Evolutionary conservation across 2,329 filamentous ascomycete species (phyloP), one percentile per base, ranked within the genome.

Genomic region (Diaporthe citri): DNA sequence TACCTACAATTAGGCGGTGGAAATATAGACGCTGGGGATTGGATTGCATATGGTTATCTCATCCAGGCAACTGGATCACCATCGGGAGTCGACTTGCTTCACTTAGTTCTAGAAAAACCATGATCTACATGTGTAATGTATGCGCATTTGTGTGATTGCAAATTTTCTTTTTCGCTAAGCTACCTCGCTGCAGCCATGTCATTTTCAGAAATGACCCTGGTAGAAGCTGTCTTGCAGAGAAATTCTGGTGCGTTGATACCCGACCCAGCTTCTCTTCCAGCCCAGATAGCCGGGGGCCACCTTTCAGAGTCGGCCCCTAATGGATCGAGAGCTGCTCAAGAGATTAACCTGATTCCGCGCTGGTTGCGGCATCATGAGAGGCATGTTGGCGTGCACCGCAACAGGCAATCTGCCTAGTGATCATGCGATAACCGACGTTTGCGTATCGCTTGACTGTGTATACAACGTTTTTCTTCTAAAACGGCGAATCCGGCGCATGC

Each of bases 161-260:
- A 55, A 12, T 28, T 41, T 69, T 69, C 48, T 22, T 69, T 69
- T 46, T 20, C 64, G 64, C 64, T 69, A 69, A 55, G 48, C n/a
- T 55, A 55, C 10, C 15, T 69, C 41, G 48, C 48, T 55, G 48
- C 48, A 69, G 64, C 64, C 55, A 31, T n/a, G 10, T 52, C 22
- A 20, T 55, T 25, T 28, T 55, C n/a, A 25, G n/a, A 39, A 55
- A 13, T 41, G 48, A 12, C 17, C 13, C 46, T 55, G 64, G 31
- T 20, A 41, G 22, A 52, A 39, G 48, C 34, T 25, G 41, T 55
- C 34, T 41, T 39, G 46, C 31, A 34, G 46, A 20, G 20, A 31
- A 20, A 13, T 5, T 17, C 15, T 4, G n/a, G n/a, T 36, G 48
- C 46, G 34, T 34, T 41, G 34, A 6, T 41, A 28, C 28, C 48